Base-by-base conservation (phyloP, 2,329 filamentous ascomycete genomes). In the Xylariaceae sp. region DNA sequence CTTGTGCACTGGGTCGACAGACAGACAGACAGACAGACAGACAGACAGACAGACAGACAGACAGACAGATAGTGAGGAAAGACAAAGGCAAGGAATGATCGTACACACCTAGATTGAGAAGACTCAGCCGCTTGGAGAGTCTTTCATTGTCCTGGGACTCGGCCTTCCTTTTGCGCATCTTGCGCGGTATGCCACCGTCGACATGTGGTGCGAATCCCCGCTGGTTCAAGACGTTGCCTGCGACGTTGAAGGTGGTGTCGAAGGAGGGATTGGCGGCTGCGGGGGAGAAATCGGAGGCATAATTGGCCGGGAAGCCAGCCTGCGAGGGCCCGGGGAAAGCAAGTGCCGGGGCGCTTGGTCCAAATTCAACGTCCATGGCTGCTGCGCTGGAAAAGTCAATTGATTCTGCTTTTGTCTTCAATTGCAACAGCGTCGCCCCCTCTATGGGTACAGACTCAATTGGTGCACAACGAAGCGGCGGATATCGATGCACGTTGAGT, bases 81-180 rank as follows among this genome's bases (percentile, higher is more conserved):
- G 48, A 53, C 54, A 40, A 54, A 40, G 61, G 52, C 43, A 44
- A 23, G 43, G 40, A 50, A 56, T 42, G 26, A 52, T 48, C 47
- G 54, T 48, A 73, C 78, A 53, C 84, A 95, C 91, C 89, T 62
- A 97, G 77, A 71, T 93, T 92, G 52, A 97, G 81, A 49, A 90
- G 78, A 70, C 91, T 90, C 73, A 97, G 81, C 62, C 89, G 84
- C 78, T 97, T 97, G 45, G 89, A 89, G 61, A 97, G 82, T 50
- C 92, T 88, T 75, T 96, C 84, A 63, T 84, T 86, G 67, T 84
- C 79, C 58, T 83, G 82, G 14, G 73, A 71, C 50, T 85, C 81
- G 55, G 84, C 82, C 73, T 87, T 88, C 65, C 85, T 76, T 75
- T 88, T 88, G 67, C 79, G 75, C 65, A 66, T 66, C n/a, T 63